Evolutionary conservation across 78 protist genomes (phyloP), one percentile per base, ranked within the genome.

Genomic region (Dictyostelium discoideum): DNA sequence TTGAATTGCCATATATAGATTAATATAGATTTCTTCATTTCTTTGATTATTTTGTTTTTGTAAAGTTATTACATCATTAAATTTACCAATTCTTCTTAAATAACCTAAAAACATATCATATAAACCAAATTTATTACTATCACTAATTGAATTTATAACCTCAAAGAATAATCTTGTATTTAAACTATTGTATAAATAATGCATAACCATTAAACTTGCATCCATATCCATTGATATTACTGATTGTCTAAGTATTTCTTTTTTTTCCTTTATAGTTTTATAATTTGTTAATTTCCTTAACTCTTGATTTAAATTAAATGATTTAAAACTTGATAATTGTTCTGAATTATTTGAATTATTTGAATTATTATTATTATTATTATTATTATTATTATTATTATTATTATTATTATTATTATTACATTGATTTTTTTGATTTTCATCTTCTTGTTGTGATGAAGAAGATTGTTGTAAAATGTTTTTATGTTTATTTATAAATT

Each of bases 61-160:
- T 22, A 81, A 22, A 5, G 22, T 16, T 9, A 81, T 48, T 0
- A 81, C 44, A 24, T 81, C 85, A 48, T 48, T 42, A 18, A 81
- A 81, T 48, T 81, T 81, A 5, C 85, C 85, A n/a, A 81, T 81
- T 48, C 69, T 81, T 48, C 85, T 44, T 2, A 81, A 48, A 26
- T 48, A 81, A 13, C 85, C 69, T 14, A 81, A 48, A 44, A 81
- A 81, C 69, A 81, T 42, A n/a, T 81, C 85, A 29, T 20, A 40
- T 10, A 81, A 48, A 22, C 50, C 50, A 60, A 60, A 13, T 54
- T 54, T 54, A 54, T 54, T 54, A 40, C 9, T 7, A 40, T 24
- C n/a, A 39, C 37, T 4, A 26, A 24, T 29, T 3, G 42, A 32
- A 37, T 74, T 22, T 22, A 81, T 69, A 16, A 40, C 40, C 4